Base-by-base conservation (phyloP, 2,329 filamentous ascomycete species). In the Fonsecaea pugnacius region DNA sequence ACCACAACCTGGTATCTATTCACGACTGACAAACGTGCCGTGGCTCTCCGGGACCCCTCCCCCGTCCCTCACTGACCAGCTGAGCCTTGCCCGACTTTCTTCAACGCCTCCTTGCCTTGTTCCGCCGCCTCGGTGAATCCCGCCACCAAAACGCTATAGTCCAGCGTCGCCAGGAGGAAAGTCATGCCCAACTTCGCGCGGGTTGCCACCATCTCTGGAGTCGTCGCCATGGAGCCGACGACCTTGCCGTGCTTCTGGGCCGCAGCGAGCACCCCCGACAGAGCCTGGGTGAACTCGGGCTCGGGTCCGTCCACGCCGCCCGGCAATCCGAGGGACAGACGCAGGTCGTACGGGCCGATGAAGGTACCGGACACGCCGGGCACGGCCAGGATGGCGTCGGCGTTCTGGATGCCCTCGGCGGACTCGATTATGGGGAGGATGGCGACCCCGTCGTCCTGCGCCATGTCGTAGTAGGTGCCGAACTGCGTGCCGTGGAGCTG, bases 381-480 rank as follows among this genome's bases (percentile, higher is more conserved):
- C 24, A 52, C 24, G 27, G 16, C 40, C 8, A 58, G 7, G 40
- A 62, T 62, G n/a, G 33, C 38, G 7, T 62, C 53, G 53, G 43
- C 53, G 18, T 62, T 58, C 18, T 57, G 27, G 9, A 62, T 38
- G 3, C 60, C 60, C 10, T 58, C 54, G 3, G 21, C 18, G 3
- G 60, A 57, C 35, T 62, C 60, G 53, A 62, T 62, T 14, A 62
- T 62, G 30, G 60, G 52, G 24, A 62, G 40, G 40, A 62, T 40
- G 9, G 38, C 43, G 9, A 27, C 33, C 4, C 51, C 54, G n/a
- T 57, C 32, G 5, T 40, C 30, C 18, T 46, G 32, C n/a, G 43
- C 60, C 21, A 27, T 33, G 16, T 57, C 53, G 40, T 36, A 57
- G 46, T 62, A 62, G 6, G 33, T 43, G 8, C 35, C 53, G 30